Conservation (phyloP, 2,329 filamentous ascomycete genomes). For the Colletotrichum graminicola region DNA sequence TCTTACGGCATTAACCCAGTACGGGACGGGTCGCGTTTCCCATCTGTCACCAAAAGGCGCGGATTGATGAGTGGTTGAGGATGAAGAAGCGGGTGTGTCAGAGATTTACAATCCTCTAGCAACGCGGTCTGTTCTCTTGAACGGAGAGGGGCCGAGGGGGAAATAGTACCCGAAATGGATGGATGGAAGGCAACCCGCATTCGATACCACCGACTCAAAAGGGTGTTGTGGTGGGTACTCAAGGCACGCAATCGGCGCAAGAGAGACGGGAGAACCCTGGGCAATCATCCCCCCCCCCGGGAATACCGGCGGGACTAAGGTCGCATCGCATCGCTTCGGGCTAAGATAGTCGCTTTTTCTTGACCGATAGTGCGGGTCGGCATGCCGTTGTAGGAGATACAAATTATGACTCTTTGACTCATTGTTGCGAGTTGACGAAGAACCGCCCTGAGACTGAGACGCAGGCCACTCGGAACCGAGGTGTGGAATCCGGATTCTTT, state of each 20-base stretch:
- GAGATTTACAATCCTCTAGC: slow-evolving; percentile 2
- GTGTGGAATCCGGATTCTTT: neutral
- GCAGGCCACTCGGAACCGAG: neutral
- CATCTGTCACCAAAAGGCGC: slow-evolving; percentile 1
- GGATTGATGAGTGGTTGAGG: neutral
- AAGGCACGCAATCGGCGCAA: slow-evolving; percentile 37
- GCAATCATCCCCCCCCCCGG: slow-evolving; percentile 21
- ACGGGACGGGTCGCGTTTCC: neutral
- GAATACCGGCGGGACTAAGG: slow-evolving; percentile 29
- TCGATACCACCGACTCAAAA: slow-evolving; percentile 33
- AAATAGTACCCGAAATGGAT: slow-evolving; percentile 8
- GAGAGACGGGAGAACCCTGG: slow-evolving; percentile 17
- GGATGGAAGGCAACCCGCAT: slow-evolving; percentile 32
- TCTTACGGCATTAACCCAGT: slow-evolving; percentile 1
- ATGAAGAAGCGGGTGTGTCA: slow-evolving; percentile 1
- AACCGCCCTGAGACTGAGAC: neutral
- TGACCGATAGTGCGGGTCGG: neutral
- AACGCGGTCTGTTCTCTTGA: slow-evolving; percentile 10
- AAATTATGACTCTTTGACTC: neutral
- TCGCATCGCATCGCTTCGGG: slow-evolving; percentile 14
- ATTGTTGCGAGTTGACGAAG: neutral
- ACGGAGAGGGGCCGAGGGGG: neutral
- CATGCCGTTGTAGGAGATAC: neutral
- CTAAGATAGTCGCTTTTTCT: slow-evolving; percentile 22
- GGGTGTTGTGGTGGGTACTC: slow-evolving; percentile 25